Conservation (phyloP, 768 basidiomycete genomes). For the Leccinum disarticulatum region DNA sequence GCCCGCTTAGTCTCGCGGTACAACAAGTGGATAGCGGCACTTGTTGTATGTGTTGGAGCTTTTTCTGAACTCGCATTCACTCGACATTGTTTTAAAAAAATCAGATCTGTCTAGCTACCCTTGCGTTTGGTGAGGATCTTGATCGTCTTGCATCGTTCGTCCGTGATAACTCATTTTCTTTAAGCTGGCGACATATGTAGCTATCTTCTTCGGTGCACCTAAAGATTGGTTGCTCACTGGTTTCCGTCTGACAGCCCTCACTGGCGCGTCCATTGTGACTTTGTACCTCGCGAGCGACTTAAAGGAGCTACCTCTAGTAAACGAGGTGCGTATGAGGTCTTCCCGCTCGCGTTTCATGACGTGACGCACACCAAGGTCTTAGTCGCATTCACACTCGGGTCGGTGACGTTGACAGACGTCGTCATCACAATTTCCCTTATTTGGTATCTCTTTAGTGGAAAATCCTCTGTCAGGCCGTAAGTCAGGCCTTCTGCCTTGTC, state of each 20-base stretch:
- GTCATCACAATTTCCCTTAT: constrained; percentile 16
- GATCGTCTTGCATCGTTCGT: not conserved
- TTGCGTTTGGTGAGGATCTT: constrained; percentile 11
- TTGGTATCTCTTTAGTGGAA: constrained; percentile 7
- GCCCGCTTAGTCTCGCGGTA: constrained; percentile 6
- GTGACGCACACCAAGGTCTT: constrained; percentile 2
- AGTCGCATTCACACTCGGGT: constrained; percentile 10
- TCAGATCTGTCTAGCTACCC: constrained; percentile 1
- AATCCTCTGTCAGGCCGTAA: constrained; percentile 5
- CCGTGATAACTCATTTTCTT: not conserved
- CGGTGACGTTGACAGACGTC: constrained; percentile 17
- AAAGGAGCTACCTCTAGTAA: constrained; percentile 1
- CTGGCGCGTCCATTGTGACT: not conserved
- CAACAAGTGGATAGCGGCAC: constrained; percentile 10
- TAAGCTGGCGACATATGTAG: constrained; percentile 13
- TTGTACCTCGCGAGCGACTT: not conserved
- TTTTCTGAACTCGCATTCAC: not conserved
- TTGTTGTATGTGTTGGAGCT: constrained; percentile 7
- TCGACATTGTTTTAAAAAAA: not conserved
- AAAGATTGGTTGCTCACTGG: not conserved
- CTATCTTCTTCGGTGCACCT: not conserved
- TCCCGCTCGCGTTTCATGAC: not conserved
- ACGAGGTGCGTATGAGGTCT: constrained; percentile 1
- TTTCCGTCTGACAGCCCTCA: constrained; percentile 3
- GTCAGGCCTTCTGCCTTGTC: not conserved